Evolutionary conservation across 495 filamentous ascomycete species (phyloP), one percentile per base, ranked within the genome.

Genomic region (Astrocystis sublimbata): DNA sequence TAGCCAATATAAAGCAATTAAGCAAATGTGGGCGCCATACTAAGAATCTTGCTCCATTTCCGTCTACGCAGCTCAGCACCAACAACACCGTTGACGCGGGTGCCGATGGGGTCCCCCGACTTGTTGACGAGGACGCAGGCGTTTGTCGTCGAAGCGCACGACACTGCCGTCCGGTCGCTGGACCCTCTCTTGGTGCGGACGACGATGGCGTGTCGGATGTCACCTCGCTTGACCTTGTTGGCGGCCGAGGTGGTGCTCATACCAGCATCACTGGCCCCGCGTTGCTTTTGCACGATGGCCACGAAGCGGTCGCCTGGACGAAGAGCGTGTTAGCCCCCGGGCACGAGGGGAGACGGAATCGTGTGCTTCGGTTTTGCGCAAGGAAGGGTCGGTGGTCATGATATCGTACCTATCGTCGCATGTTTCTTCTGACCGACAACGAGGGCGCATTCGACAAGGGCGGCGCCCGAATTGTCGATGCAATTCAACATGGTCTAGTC

Each of bases 381-480:
- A n/a, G 52, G 49, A 6, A 13, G 12, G 31, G 10, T 36, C 30
- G 49, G 35, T 33, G 28, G 35, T 26, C 8, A 17, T 26, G 13
- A 19, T 71, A 13, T 45, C 85, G 67, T 83, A 98, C 96, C 96
- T 72, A 99, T 91, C 58, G 88, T 91, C 49, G 94, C 96, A 62
- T 88, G 83, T 59, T 89, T 81, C 79, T 97, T 96, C 85, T 93
- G 93, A 73, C 89, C 90, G 66, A 98, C 76, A 47, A 98, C 90
- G 72, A 91, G 87, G 71, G 90, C 89, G 79, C 96, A 99, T 78
- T 99, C 96, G 79, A 98, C 96, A 66, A 99, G 78, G 61, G 96
- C 93, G 69, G 96, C 96, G 72, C 96, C 96, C 51, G 96, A 97
- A 83, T 99, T 99, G 88, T 99, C 96, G 86, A 99, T 97, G 87